Conservation (phyloP, 306 rosid species). For the Prunus mongolica region DNA sequence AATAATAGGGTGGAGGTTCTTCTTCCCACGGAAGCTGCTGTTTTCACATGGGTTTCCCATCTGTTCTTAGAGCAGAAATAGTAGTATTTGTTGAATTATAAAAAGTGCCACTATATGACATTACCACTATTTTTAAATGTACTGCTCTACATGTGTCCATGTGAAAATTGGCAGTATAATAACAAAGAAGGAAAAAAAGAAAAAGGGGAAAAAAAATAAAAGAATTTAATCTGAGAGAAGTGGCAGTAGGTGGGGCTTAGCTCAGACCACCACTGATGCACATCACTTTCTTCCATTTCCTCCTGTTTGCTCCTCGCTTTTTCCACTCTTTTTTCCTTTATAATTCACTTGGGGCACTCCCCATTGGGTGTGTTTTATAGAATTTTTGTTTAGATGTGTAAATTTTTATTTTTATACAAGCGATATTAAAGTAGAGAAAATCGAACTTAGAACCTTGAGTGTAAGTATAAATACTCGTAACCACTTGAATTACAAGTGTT, state of each 20-base stretch:
- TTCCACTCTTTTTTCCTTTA: neutral
- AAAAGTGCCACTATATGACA: conserved; percentile 15
- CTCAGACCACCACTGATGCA: conserved; percentile 51
- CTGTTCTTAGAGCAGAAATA: conserved; percentile 18
- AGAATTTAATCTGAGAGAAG: conserved; percentile 21
- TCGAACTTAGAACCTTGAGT: too few species aligned
- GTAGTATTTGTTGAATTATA: conserved; percentile 19
- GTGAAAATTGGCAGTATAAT: conserved; percentile 46
- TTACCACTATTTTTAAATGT: conserved; percentile 18
- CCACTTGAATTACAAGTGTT: too few species aligned
- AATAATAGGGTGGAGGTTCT: conserved; percentile 37
- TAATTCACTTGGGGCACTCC: neutral
- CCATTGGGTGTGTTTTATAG: neutral
- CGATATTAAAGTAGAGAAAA: too few species aligned
- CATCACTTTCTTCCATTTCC: conserved; percentile 48
- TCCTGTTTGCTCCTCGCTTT: conserved; percentile 25
- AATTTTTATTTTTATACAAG: too few species aligned
- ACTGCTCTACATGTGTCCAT: conserved; percentile 62
- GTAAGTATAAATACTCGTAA: too few species aligned
- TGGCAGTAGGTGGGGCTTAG: conserved; percentile 59
- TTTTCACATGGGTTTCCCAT: conserved; percentile 66
- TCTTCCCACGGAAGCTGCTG: conserved; percentile 63
- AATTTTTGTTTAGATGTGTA: neutral
- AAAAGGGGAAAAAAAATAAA: neutral
- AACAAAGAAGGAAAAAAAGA: conserved; percentile 13